Conservation (phyloP, 257 asterid genomes). For the Scutellaria galericulata region DNA sequence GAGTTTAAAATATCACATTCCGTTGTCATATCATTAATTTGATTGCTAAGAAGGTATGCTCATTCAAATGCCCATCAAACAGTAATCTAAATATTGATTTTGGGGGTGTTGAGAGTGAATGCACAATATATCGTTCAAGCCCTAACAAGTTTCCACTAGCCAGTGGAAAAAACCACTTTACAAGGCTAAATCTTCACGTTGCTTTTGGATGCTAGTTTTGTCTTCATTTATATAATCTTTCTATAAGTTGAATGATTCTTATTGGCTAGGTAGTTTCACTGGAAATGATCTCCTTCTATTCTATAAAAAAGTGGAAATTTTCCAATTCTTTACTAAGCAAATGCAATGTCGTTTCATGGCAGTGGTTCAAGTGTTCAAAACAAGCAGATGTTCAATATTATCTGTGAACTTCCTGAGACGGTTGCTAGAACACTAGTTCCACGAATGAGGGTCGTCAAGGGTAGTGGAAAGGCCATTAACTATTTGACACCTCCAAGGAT, state of each 20-base stretch:
- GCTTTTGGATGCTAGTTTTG: not conserved
- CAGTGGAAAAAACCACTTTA: not conserved
- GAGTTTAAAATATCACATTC: not conserved
- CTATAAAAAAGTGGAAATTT: not conserved
- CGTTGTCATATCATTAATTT: not conserved
- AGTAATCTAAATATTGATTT: not conserved
- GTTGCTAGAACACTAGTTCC: slow-evolving; percentile 97
- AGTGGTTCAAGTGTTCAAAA: slow-evolving; percentile 91
- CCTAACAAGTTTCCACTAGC: not conserved
- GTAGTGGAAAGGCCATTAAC: slow-evolving; percentile 91
- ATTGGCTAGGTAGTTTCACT: slow-evolving; percentile 6
- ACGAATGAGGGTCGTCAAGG: slow-evolving; percentile 96
- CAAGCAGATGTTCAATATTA: slow-evolving; percentile 95
- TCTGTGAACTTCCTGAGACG: slow-evolving; percentile 98
- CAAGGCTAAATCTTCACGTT: not conserved
- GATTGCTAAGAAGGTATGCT: not conserved
- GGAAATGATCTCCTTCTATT: not conserved
- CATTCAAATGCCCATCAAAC: not conserved
- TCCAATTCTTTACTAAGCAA: slow-evolving; percentile 12
- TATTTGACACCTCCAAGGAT: slow-evolving; percentile 98
- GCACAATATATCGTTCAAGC: not conserved
- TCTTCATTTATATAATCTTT: not conserved
- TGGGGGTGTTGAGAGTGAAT: not conserved
- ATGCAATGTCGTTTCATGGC: slow-evolving; percentile 37
- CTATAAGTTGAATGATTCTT: not conserved